Evolutionary conservation across 257 asterid genomes (phyloP), one percentile per base, ranked within the genome.

Genomic region (Solanum arcanum): DNA sequence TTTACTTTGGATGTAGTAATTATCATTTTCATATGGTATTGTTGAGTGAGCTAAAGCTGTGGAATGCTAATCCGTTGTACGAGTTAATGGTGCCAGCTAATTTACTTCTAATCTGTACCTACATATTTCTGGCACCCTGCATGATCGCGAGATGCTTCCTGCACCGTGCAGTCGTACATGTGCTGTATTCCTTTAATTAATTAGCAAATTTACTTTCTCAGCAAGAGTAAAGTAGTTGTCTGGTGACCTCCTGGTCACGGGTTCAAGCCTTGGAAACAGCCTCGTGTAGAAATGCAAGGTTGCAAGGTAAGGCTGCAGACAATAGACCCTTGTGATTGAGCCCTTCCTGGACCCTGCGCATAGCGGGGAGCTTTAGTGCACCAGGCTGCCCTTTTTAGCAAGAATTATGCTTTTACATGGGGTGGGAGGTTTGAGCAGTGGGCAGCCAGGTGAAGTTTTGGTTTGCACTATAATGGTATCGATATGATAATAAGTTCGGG

Each of bases 311-410:
- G 25, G 12, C 5, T 56, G 64, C 5, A 20, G 0, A 20, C 64
- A 20, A 56, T 7, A 56, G n/a, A n/a, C 25, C 11, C 64, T 56
- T 56, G 12, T 56, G 64, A n/a, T 56, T 0, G 64, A 7, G 64
- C 0, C 11, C 64, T 56, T 56, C 25, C 64, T 0, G 5, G 64
- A 20, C n/a, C n/a, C 0, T 56, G 12, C 0, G 64, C 25, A 56
- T 56, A 56, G 5, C 64, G 12, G 66, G 66, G 66, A 18, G 64
- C 25, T 56, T 56, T 56, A 1, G 25, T 56, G 66, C 25, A 56
- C 12, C 25, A 1, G 25, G 66, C 25, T 56, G 12, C 25, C 12
- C 64, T 77, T 44, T 59, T 77, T 31, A 33, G 64, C 11, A 44
- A 77, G 83, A 44, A n/a, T 44, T 25, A 8, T 44, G 39, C 84